phyloP scores from a whole-genome alignment of 1,139 yeast genomes.

The Pichiaceae sp. region DNA sequence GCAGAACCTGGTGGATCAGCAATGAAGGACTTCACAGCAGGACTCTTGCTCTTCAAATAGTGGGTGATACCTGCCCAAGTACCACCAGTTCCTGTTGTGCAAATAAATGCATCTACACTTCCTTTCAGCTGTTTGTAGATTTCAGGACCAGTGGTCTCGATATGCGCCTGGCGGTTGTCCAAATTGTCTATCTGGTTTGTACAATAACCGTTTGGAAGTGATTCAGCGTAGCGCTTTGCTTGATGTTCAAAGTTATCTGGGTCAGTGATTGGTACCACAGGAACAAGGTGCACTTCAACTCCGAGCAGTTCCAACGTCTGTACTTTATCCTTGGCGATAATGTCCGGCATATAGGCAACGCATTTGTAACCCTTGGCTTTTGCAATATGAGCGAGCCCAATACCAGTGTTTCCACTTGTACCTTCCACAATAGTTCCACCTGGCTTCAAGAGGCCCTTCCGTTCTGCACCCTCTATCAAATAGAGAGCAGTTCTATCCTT shows the following conservation, averaged over 20 bases:
- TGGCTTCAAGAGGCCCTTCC: conserved; percentile 46
- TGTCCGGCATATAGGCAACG: conserved; percentile 83
- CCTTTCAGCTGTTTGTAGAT: conserved; percentile 84
- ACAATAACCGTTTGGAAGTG: conserved; percentile 74
- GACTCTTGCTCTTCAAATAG: conserved; percentile 50
- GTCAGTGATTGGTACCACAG: conserved; percentile 73
- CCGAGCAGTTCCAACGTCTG: conserved; percentile 67
- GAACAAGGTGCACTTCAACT: conserved; percentile 82
- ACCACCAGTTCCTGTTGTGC: conserved; percentile 90
- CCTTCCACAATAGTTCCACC: conserved; percentile 62
- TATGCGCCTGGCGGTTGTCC: conserved; percentile 84
- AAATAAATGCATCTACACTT: conserved; percentile 75
- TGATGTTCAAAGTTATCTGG: conserved; percentile 81
- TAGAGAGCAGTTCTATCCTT: conserved; percentile 86
- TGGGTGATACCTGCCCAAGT: conserved; percentile 80
- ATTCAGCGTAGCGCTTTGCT: conserved; percentile 77
- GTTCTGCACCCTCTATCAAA: conserved; percentile 73
- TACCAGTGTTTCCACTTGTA: conserved; percentile 83
- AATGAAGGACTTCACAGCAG: conserved; percentile 40
- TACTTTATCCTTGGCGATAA: conserved; percentile 73
- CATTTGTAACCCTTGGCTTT: conserved; percentile 77
- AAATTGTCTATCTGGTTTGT: conserved; percentile 83
- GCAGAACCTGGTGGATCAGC: conserved; percentile 96
- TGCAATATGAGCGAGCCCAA: conserved; percentile 84
- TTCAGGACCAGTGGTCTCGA: conserved; percentile 89